Evolutionary conservation across 1,284 basidiomycete genomes (phyloP), one percentile per base, ranked within the genome.

Genomic region (Cutaneotrichosporon spelunceum): DNA sequence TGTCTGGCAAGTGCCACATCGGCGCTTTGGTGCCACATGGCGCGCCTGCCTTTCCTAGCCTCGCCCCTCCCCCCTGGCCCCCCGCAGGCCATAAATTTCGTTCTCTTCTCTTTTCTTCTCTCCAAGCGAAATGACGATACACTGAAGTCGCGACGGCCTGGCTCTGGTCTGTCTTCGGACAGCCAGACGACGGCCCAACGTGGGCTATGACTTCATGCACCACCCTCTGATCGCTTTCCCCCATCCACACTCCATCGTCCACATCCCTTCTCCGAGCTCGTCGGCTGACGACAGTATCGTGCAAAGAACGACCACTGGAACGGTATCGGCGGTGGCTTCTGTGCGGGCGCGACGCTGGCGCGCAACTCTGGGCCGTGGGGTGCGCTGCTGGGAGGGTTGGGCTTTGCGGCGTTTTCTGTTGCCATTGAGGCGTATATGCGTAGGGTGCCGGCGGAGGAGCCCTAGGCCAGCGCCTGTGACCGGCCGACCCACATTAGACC

Each of bases 231-330:
- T 57, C 56, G 56, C 47, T 44, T 23, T 8, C 3, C 27, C 26
- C 30, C 33, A 19, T 11, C 10, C 36, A 21, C 16, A 26, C 8
- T 16, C n/a, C 14, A 27, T 29, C 48, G 30, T 27, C 11, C 26
- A 23, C 34, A 54, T 27, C 8, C 4, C 27, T 5, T 10, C 50
- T 16, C 30, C 36, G 6, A 21, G 10, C 23, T 36, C 13, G 9
- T 16, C 30, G 10, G 55, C 63, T 60, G 44, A 62, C 60, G 8
- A 0, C 62, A 96, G 93, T 97, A 95, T 79, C 90, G 93, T 59
- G 93, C 91, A n/a, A 92, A 88, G 80, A 94, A 94, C 72, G 93
- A 97, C 77, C 89, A 95, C 70, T 87, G 86, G 58, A 97, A 96
- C 75, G 79, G 81, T n/a, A 72, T 82, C 10, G 76, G 78, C 19